Conservation (phyloP, 1,284 basidiomycete species). For the Apiotrichum sp. region DNA sequence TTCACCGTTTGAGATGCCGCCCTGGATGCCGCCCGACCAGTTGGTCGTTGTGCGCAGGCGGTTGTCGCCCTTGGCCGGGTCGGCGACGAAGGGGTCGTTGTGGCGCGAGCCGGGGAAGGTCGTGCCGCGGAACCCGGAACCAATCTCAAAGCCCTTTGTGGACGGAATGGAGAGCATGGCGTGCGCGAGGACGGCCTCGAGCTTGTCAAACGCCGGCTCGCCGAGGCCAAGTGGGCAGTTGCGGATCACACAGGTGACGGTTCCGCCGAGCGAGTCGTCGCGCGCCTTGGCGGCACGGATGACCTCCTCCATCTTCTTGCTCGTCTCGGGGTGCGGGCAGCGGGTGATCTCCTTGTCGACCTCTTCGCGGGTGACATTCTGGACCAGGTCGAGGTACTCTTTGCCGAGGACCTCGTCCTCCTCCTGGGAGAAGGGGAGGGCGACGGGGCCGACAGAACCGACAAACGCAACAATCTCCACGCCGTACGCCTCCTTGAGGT, state of each 20-base stretch:
- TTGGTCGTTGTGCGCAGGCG: slow-evolving; percentile 79
- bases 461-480: slow-evolving; percentile 97
- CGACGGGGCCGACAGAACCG: slow-evolving; percentile 88
- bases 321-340: slow-evolving; percentile 84
- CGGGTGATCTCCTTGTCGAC: slow-evolving; percentile 85
- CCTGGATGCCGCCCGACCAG: slow-evolving; percentile 96
- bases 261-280: slow-evolving; percentile 93
- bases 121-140: slow-evolving; percentile 94
- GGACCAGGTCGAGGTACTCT: slow-evolving; percentile 76
- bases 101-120: slow-evolving; percentile 87
- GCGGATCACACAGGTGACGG: slow-evolving; percentile 92
- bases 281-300: slow-evolving; percentile 88
- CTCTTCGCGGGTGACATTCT: slow-evolving; percentile 72
- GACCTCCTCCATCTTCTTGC: slow-evolving; percentile 83
- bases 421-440: slow-evolving; percentile 61
- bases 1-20: slow-evolving; percentile 96
- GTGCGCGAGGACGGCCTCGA: slow-evolving; percentile 92
- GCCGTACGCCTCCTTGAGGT: slow-evolving; percentile 78
- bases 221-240: slow-evolving; percentile 84
- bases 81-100: slow-evolving; percentile 80
- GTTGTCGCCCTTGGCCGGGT: slow-evolving; percentile 52
- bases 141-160: slow-evolving; percentile 97
- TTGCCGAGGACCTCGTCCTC: slow-evolving; percentile 71
- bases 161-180: slow-evolving; percentile 99
- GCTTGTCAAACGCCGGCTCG: slow-evolving; percentile 98